A percentile compares a stretch with the other conserved stretches of the same genome.
These are phyloP conservation scores for Colletotrichum ledebouriae DNA, from an alignment of 2,329 filamentous ascomycete genomes.

Conservation along the genomic window DNA sequence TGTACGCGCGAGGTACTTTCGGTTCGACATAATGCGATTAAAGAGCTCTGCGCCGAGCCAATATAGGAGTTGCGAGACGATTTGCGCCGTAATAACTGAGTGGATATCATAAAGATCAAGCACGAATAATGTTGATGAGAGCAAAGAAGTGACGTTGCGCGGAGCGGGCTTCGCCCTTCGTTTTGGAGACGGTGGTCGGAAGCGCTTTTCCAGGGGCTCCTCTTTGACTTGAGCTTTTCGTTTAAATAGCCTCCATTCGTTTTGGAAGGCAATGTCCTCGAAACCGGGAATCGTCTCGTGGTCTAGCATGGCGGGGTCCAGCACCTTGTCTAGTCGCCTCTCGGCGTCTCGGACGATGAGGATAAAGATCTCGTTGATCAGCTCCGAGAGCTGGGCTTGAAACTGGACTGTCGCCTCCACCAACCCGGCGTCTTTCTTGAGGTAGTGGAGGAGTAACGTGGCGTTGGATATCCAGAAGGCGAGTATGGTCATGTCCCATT, in stretches of 20 bases:
- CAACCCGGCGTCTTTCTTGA: conserved; percentile 76
- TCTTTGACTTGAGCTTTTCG: conserved; percentile 90
- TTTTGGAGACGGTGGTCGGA: conserved; percentile 93
- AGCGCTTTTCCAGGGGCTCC: conserved; percentile 90
- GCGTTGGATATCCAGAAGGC: conserved; percentile 99
- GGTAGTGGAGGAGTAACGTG: conserved; percentile 92
- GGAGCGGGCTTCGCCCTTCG: conserved; percentile 92
- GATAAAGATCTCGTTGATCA: conserved; percentile 98
- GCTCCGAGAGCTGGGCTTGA: conserved; percentile 91
- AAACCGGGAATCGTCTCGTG: conserved; percentile 98
- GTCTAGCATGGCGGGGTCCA: conserved; percentile 94
- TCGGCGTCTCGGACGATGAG: conserved; percentile 97
- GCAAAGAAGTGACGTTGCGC: conserved; percentile 92
- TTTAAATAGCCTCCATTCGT: conserved; percentile 98
- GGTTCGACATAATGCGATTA: conserved; percentile 97
- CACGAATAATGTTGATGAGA: conserved; percentile 96
- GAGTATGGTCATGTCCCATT: conserved; percentile 99
- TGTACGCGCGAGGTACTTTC: conserved; percentile 92
- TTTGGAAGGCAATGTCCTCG: conserved; percentile 95
- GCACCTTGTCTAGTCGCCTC: conserved; percentile 92
- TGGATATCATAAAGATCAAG: conserved; percentile 99
- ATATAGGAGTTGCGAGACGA: conserved; percentile 92
- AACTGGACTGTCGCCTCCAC: conserved; percentile 68
- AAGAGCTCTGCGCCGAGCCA: conserved; percentile 98
- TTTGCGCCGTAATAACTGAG: conserved; percentile 93